Percentiles rank a stretch among this genome's conserved stretches.
phyloP scores from a whole-genome alignment of 2,329 filamentous ascomycete genomes.

The Colletotrichum incanum region DNA sequence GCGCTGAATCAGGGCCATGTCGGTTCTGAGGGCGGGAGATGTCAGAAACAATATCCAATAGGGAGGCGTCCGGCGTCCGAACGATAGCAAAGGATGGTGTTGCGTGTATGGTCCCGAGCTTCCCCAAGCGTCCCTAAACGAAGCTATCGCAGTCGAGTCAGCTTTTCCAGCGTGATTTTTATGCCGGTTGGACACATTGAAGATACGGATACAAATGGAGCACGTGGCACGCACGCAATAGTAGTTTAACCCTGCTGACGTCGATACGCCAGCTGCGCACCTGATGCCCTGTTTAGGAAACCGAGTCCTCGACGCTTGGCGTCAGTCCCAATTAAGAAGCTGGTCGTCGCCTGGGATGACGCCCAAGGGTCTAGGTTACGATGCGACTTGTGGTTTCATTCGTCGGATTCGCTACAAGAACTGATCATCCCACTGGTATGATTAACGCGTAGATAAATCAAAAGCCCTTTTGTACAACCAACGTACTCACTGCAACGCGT shows the following conservation, averaged over 20 bases:
- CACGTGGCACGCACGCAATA: too few relatives aligned
- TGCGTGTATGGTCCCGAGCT: neutral
- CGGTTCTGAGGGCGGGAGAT: too few relatives aligned
- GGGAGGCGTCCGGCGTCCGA: slow-evolving; percentile 30
- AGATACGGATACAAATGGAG: too few relatives aligned
- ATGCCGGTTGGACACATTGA: neutral
- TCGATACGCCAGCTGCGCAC: slow-evolving; percentile 2
- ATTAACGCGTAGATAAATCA: too few relatives aligned
- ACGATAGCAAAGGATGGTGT: neutral
- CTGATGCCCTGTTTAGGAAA: slow-evolving; percentile 3
- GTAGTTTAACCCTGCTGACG: neutral
- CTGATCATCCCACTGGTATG: too few relatives aligned
- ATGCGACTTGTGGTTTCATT: neutral
- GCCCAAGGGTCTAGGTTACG: neutral
- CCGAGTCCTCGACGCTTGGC: neutral
- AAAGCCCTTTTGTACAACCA: neutral
- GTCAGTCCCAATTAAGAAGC: neutral
- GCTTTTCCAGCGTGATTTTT: neutral
- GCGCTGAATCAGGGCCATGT: neutral
- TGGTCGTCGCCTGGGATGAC: neutral
- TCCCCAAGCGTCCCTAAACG: neutral
- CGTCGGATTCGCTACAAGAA: neutral
- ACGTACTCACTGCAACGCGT: neutral
- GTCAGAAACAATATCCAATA: slow-evolving; percentile 16
- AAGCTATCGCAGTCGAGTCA: too few relatives aligned